Conservation (phyloP, 2,329 filamentous ascomycete species). For the Tolypocladium guangdongense region DNA sequence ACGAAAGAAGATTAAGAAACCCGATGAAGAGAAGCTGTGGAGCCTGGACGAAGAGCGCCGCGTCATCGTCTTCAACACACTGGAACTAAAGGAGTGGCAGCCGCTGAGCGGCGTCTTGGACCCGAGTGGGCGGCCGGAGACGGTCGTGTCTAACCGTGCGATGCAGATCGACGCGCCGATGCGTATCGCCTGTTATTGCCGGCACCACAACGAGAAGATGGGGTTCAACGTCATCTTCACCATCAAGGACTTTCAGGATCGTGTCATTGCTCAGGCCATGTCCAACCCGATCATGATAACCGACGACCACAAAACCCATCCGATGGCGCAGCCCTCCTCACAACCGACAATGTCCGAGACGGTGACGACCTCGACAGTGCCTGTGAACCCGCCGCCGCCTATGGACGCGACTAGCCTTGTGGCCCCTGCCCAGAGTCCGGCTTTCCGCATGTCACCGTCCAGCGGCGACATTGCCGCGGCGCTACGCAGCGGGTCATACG, state of each 20-base stretch:
- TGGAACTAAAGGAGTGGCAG: slow-evolving; percentile 77
- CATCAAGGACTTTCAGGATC: slow-evolving; percentile 68
- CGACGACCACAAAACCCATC: slow-evolving; percentile 89
- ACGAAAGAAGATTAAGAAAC: slow-evolving; percentile 86
- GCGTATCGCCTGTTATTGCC: slow-evolving; percentile 95
- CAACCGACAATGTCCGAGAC: slow-evolving; percentile 18
- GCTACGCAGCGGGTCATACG: slow-evolving; percentile 30
- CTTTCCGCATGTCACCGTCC: slow-evolving; percentile 48
- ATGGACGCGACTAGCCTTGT: slow-evolving; percentile 22
- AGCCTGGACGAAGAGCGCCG: slow-evolving; percentile 67
- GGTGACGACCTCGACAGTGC: slow-evolving; percentile 11
- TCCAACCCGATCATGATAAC: slow-evolving; percentile 92
- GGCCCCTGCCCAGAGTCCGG: slow-evolving; percentile 20
- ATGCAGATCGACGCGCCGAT: slow-evolving; percentile 80
- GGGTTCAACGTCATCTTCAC: slow-evolving; percentile 94
- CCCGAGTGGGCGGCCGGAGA: slow-evolving; percentile 30
- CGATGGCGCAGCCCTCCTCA: slow-evolving; percentile 15
- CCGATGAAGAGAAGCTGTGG: slow-evolving; percentile 85
- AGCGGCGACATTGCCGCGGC: slow-evolving; percentile 52
- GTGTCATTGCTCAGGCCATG: slow-evolving; percentile 72
- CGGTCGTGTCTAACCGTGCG: slow-evolving; percentile 43
- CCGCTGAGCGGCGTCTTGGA: slow-evolving; percentile 42
- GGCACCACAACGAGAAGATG: slow-evolving; percentile 86
- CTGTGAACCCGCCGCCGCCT: slow-evolving; percentile 7
- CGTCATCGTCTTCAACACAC: slow-evolving; percentile 85